Base-by-base conservation (phyloP, 352 stramenopile species). In the Phytophthora ramorum region DNA sequence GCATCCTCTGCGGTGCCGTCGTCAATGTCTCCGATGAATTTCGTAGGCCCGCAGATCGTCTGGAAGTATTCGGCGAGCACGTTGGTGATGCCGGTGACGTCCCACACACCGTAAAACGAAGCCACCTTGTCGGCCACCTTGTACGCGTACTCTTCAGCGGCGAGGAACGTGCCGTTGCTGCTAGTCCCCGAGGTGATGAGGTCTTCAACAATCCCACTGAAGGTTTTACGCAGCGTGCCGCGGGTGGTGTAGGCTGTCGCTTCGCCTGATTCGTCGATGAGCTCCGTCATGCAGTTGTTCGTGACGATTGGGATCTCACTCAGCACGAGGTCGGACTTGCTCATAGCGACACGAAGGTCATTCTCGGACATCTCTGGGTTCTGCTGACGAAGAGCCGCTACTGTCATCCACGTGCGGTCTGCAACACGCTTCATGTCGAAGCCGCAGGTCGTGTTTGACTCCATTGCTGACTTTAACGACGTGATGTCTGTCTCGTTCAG, bases 1-100 rank as follows among this genome's bases (percentile, higher is more conserved):
- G 75, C 73, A 3, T 71, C 26, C 4, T 65, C 53, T 0, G 63
- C 49, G 0, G 50, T 34, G 4, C 77, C 77, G 17, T 78, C 69
- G 44, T 83, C 77, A 44, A 86, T 73, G 20, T 82, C 65, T 2
- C 75, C 69, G 4, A 82, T 32, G 38, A 78, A 69, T 5, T 69
- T 58, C 4, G 77, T 83, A 0, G 74, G 74, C 3, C 77, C 71
- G 45, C 77, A 86, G 40, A 86, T 81, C 9, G 77, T 73, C 59
- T 86, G 68, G 14, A 81, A 64, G 53, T 75, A 86, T 58, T 79
- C 75, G 24, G 71, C 66, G 1, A 67, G 55, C 50, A 86, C 48
- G 4, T 38, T 54, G 0, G 69, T 74, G 26, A 86, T 58, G 6
- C 76, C 76, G 1, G 59, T 82, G 3, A 75, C 63, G 48, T 85